Evolutionary conservation across 768 basidiomycete genomes (phyloP).

Genomic region (Hygrocybe coccinea): DNA sequence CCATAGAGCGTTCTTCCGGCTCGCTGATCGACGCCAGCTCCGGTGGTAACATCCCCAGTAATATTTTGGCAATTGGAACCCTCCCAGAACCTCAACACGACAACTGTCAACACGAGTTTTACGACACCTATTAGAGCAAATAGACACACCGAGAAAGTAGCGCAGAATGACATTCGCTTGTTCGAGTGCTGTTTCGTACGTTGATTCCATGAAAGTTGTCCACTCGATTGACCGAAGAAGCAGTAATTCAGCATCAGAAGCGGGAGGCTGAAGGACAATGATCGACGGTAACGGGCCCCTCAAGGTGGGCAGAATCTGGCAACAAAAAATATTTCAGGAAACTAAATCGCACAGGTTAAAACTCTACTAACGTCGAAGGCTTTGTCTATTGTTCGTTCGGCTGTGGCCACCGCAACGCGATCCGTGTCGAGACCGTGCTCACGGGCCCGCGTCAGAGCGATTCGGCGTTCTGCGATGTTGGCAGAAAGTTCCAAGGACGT

Average conservation of each 20-base stretch:
- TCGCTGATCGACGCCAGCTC: conserved; percentile 59
- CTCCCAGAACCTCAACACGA: conserved; percentile 58
- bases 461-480: conserved; percentile 57
- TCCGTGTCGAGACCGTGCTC: conserved; percentile 83
- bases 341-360: conserved; percentile 5
- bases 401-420: conserved; percentile 73
- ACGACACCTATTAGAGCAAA: not conserved
- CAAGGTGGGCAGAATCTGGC: conserved; percentile 50
- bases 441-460: conserved; percentile 68
- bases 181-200: conserved; percentile 72
- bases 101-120: conserved; percentile 2
- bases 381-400: conserved; percentile 69
- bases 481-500: conserved; percentile 65
- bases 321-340: not conserved
- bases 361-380: conserved; percentile 51
- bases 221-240: conserved; percentile 89
- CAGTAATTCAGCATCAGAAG: conserved; percentile 54
- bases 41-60: conserved; percentile 57
- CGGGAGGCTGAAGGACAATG: conserved; percentile 50
- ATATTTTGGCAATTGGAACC: conserved; percentile 56
- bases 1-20: conserved; percentile 66
- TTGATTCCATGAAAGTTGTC: conserved; percentile 74
- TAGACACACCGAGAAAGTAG: conserved; percentile 77
- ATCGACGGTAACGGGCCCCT: conserved; percentile 59
- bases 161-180: conserved; percentile 86